phyloP scores from a whole-genome alignment of 768 basidiomycete genomes.

The Serendipita indica region DNA sequence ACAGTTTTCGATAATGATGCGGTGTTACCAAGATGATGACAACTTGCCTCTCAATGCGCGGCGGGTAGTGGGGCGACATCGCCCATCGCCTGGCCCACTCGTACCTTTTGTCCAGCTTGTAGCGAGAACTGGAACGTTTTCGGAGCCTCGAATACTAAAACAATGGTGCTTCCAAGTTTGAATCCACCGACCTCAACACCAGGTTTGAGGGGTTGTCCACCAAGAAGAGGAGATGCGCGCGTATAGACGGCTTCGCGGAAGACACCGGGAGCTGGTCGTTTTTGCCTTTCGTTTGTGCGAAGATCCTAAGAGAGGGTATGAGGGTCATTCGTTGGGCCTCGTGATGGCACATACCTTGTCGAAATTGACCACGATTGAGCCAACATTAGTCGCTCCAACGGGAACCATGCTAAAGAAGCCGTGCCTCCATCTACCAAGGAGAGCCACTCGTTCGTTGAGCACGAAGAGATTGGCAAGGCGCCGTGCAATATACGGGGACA shows the following conservation, averaged over 20 bases:
- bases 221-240: constrained; percentile 63
- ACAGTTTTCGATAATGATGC: too few relatives aligned
- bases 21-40: too few relatives aligned
- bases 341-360: constrained; percentile 43
- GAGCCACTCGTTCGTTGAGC: constrained; percentile 92
- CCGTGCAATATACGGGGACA: constrained; percentile 90
- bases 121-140: constrained; percentile 63
- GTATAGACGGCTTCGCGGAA: constrained; percentile 89
- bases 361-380: constrained; percentile 91
- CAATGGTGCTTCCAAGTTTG: constrained; percentile 86
- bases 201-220: constrained; percentile 72
- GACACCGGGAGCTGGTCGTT: constrained; percentile 51
- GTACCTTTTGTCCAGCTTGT: constrained; percentile 65
- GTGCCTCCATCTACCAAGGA: constrained; percentile 86
- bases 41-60: neutral
- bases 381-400: constrained; percentile 96
- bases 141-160: constrained; percentile 93
- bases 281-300: constrained; percentile 73
- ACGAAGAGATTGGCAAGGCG: constrained; percentile 87
- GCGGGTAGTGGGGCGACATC: constrained; percentile 26
- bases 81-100: constrained; percentile 73
- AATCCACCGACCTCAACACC: constrained; percentile 99
- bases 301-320: constrained; percentile 37
- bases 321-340: constrained; percentile 2
- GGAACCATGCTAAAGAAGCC: constrained; percentile 98